Evolutionary conservation across 2,329 filamentous ascomycete genomes (phyloP), one percentile per base, ranked within the genome.

Genomic region (Pseudodiploospora longispora): DNA sequence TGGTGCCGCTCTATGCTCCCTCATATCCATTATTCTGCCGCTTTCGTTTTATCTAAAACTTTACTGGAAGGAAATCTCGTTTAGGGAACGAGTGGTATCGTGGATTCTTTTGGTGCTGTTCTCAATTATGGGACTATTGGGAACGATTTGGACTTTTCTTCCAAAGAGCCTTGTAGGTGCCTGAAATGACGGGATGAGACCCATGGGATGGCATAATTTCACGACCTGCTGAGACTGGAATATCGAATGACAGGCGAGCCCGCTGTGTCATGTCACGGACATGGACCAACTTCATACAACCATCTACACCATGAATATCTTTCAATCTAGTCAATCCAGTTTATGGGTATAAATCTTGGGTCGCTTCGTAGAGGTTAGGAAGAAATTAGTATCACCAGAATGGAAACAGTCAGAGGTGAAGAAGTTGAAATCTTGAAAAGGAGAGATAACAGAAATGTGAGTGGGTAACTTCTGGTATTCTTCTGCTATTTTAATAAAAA

Each of bases 11-110:
- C 75, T 95, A 10, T 96, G 91, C 67, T 95, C 95, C 56, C 87
- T 87, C 12, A 94, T 97, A 52, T 97, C 91, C 65, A 82, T 97
- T 52, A 89, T 95, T 12, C 63, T 98, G 41, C 93, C 91, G 1
- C 70, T 95, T 30, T 76, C 82, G 4, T 97, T 98, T 60, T 89
- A 97, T 59, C 68, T 97, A 45, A 95, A 90, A 66, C 79, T 97
- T 1, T 97, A 95, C 61, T 80, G 82, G 38, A 74, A 80, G 40
- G 82, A 91, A 48, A 78, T 96, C 38, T 67, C 72, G 1, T 52
- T 62, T 1, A 59, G 61, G 27, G 87, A 95, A 64, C 81, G 78
- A 55, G 60, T 78, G 4, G 52, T 85, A 37, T 81, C 84, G 55
- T 90, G 80, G 72, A 59, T 69, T 10, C 64, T 95, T 53, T 81